Percentiles rank a stretch among this genome's conserved stretches.
These are phyloP conservation scores for Austroboletus festivus DNA, from an alignment of 768 basidiomycete genomes.

Conservation along the genomic window DNA sequence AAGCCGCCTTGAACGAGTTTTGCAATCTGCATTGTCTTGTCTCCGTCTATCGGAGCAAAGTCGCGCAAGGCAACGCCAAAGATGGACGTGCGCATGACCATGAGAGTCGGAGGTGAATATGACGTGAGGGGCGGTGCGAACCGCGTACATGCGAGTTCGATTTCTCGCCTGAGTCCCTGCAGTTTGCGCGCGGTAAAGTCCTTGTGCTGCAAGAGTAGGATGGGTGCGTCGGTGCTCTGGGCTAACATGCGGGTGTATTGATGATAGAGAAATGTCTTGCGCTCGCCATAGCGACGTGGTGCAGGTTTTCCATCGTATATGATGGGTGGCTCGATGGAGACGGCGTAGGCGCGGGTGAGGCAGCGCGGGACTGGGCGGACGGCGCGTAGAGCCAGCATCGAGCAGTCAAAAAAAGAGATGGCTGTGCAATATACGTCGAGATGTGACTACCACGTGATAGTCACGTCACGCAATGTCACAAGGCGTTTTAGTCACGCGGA, in stretches of 20 bases:
- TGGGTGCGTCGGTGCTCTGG: slow-evolving; percentile 50
- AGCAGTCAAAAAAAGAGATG: background rate
- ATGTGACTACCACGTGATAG: too few species aligned
- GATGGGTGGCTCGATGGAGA: slow-evolving; percentile 53
- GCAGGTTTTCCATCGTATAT: slow-evolving; percentile 49
- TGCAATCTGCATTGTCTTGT: slow-evolving; percentile 50
- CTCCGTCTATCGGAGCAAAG: slow-evolving; percentile 47
- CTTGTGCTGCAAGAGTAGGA: slow-evolving; percentile 77
- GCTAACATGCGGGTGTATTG: slow-evolving; percentile 74
- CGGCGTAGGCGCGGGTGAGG: slow-evolving; percentile 46
- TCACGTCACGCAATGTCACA: slow-evolving; percentile 27
- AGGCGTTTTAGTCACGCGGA: slow-evolving; percentile 21
- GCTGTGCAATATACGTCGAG: too few species aligned
- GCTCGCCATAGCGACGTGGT: slow-evolving; percentile 70
- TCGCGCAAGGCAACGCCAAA: slow-evolving; percentile 77
- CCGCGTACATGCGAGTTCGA: slow-evolving; percentile 53
- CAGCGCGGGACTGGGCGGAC: slow-evolving; percentile 11
- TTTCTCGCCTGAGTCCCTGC: slow-evolving; percentile 64
- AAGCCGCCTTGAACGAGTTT: slow-evolving; percentile 56
- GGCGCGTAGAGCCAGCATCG: background rate
- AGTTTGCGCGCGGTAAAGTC: slow-evolving; percentile 71
- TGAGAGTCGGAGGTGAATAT: slow-evolving; percentile 50
- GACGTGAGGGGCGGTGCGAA: slow-evolving; percentile 28
- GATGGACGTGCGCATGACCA: slow-evolving; percentile 72
- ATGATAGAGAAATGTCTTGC: slow-evolving; percentile 79